Conservation (phyloP, 2,329 filamentous ascomycete species). For the Pseudogymnoascus sp. region DNA sequence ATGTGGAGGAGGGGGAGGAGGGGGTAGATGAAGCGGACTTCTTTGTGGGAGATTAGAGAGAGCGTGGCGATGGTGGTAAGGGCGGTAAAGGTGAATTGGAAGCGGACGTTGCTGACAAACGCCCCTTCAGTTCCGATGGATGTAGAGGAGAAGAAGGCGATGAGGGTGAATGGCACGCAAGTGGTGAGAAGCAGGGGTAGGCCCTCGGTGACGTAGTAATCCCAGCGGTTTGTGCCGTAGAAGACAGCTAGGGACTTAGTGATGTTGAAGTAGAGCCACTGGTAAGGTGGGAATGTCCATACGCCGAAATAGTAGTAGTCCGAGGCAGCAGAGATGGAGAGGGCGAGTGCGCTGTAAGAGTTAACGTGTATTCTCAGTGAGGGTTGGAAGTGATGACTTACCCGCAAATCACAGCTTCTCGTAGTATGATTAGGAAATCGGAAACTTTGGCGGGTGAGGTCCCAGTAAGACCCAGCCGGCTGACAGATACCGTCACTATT, state of each 20-base stretch:
- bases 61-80: slow-evolving; percentile 55
- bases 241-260: slow-evolving; percentile 82
- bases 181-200: slow-evolving; percentile 81
- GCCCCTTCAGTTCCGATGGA: slow-evolving; percentile 23
- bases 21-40: slow-evolving; percentile 94
- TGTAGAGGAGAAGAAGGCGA: slow-evolving; percentile 48
- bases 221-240: slow-evolving; percentile 83
- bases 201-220: slow-evolving; percentile 90
- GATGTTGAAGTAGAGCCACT: slow-evolving; percentile 87
- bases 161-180: slow-evolving; percentile 66
- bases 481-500: slow-evolving; percentile 50
- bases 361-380: not conserved
- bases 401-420: slow-evolving; percentile 60
- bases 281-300: slow-evolving; percentile 83
- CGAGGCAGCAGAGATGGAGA: slow-evolving; percentile 56
- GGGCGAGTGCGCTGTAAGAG: slow-evolving; percentile 42
- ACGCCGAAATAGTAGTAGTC: slow-evolving; percentile 75
- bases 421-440: slow-evolving; percentile 46
- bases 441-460: slow-evolving; percentile 30
- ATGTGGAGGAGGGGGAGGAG: slow-evolving; percentile 81
- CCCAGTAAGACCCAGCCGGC: slow-evolving; percentile 34
- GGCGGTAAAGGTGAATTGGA: slow-evolving; percentile 51
- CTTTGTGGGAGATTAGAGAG: slow-evolving; percentile 85
- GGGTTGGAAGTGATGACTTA: slow-evolving; percentile 21
- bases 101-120: slow-evolving; percentile 37